Conservation (phyloP, 2,329 filamentous ascomycete genomes). For the Aureobasidium namibiae region DNA sequence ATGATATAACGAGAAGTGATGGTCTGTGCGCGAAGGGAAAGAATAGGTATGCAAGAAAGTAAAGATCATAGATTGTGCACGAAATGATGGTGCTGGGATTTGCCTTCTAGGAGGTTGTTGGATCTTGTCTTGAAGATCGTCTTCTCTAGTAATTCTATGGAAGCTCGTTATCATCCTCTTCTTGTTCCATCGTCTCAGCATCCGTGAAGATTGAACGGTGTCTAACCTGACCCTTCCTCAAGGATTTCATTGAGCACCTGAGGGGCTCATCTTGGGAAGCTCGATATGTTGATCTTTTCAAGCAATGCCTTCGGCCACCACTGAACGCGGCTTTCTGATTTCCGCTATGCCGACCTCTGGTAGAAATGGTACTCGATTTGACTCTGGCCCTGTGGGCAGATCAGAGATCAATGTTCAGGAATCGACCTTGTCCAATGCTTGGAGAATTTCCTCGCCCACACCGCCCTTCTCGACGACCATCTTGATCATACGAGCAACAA, state of each 20-base stretch:
- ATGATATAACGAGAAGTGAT: background rate
- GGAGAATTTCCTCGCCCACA: constrained; percentile 78
- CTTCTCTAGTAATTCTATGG: no score
- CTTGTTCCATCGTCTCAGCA: no score
- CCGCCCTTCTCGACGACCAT: constrained; percentile 69
- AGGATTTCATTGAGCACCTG: background rate
- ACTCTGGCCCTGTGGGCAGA: background rate
- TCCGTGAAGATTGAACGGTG: no score
- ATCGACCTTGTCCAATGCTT: constrained; percentile 69
- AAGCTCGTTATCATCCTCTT: no score
- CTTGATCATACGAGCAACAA: constrained; percentile 67
- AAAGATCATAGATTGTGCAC: no score
- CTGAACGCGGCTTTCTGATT: background rate
- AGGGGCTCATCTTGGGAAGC: background rate
- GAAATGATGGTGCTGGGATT: no score
- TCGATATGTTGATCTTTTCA: background rate
- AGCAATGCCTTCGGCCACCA: background rate
- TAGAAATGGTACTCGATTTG: background rate
- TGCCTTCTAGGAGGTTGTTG: no score
- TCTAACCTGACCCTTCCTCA: background rate
- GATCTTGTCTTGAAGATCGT: no score
- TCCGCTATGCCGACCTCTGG: background rate
- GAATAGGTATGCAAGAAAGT: no score
- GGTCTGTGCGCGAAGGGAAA: no score
- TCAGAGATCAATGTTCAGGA: constrained; percentile 18